Evolutionary conservation across 169 alveolate species (phyloP).

Genomic region (Plasmodium inui): DNA sequence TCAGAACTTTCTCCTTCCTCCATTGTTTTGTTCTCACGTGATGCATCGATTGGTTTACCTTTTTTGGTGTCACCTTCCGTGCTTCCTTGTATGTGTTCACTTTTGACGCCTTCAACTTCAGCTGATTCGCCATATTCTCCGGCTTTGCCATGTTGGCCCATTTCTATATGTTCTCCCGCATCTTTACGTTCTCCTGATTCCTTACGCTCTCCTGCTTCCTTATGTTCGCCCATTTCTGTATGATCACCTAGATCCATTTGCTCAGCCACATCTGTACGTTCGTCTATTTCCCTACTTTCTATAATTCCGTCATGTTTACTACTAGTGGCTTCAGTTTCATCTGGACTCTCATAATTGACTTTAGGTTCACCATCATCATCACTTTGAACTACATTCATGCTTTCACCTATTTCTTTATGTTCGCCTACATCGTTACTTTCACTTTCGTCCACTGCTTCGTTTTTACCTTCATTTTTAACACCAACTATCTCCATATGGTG

Average conservation of each 20-base stretch:
- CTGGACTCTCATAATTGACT: background rate
- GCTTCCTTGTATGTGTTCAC: background rate
- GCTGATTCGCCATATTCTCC: background rate
- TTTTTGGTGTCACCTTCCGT: background rate
- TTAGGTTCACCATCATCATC: background rate
- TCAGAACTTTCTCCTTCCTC: background rate
- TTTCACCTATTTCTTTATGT: background rate
- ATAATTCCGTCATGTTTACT: background rate
- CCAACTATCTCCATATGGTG: background rate
- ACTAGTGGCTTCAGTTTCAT: background rate
- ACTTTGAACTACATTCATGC: background rate
- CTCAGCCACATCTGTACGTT: background rate
- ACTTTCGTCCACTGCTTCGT: background rate
- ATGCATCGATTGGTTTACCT: background rate
- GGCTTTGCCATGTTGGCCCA: background rate
- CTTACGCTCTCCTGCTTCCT: background rate
- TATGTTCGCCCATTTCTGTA: background rate
- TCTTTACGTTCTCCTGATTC: background rate
- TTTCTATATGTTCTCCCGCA: background rate
- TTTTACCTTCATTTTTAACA: background rate
- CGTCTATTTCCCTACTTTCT: background rate
- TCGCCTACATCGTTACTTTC: background rate
- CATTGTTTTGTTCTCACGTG: background rate
- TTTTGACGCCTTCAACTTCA: background rate
- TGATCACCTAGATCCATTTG: background rate